Evolutionary conservation across 2,329 filamentous ascomycete genomes (phyloP).

Genomic region (Colletotrichum sp.): DNA sequence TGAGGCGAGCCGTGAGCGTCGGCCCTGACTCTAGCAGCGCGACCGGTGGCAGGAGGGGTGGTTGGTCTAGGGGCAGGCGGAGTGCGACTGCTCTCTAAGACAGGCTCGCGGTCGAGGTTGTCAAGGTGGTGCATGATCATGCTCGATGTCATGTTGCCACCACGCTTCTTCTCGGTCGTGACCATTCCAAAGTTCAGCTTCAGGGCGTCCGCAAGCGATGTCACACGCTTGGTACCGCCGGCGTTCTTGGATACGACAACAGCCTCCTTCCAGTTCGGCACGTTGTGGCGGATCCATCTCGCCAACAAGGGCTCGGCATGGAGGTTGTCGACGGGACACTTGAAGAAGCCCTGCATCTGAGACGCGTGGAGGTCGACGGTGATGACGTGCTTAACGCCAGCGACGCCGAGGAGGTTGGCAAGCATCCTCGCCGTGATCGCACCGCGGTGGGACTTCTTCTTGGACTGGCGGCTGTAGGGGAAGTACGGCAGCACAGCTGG

Average conservation of each 20-base stretch:
- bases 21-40: constrained; percentile 9
- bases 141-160: constrained; percentile 74
- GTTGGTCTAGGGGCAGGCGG: constrained; percentile 24
- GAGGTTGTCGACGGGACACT: constrained; percentile 95
- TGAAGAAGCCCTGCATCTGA: constrained; percentile 99
- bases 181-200: constrained; percentile 99
- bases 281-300: constrained; percentile 91
- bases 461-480: constrained; percentile 98
- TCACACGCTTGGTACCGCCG: constrained; percentile 95
- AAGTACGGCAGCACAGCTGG: constrained; percentile 91
- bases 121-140: constrained; percentile 76
- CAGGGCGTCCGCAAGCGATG: constrained; percentile 90
- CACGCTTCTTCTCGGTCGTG: constrained; percentile 77
- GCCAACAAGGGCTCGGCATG: constrained; percentile 95
- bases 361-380: constrained; percentile 95
- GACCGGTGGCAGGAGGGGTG: constrained; percentile 5
- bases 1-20: constrained; percentile 20
- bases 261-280: constrained; percentile 85
- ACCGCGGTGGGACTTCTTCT: constrained; percentile 97
- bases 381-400: constrained; percentile 96
- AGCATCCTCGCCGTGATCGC: constrained; percentile 98
- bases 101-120: constrained; percentile 54
- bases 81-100: constrained; percentile 38
- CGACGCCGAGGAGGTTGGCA: constrained; percentile 90
- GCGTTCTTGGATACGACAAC: constrained; percentile 99